Conservation (phyloP, 202 grass and related monocot genomes). For the Bolboschoenoplectus hybrid region DNA sequence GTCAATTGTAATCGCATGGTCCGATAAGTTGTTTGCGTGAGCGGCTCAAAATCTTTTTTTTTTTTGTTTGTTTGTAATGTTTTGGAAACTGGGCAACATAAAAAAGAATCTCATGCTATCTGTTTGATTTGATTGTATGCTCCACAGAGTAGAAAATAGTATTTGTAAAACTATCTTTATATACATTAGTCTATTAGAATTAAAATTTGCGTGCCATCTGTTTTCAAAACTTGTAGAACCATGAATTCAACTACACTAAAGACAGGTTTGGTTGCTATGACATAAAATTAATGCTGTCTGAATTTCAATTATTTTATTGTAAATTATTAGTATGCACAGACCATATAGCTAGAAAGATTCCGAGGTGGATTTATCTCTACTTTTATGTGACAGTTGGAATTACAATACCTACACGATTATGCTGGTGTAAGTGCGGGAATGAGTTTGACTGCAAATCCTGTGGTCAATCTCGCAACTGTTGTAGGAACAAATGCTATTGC, state of each 20-base stretch:
- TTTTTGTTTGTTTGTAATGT: not conserved
- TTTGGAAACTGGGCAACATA: not conserved
- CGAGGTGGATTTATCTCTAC: not conserved
- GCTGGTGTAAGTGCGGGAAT: conserved; percentile 62
- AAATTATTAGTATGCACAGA: not conserved
- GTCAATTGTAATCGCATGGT: not conserved
- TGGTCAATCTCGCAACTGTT: conserved; percentile 61
- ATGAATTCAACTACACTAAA: not conserved
- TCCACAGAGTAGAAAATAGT: not conserved
- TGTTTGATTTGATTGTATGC: not conserved
- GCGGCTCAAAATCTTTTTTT: no score
- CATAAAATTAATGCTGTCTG: not conserved
- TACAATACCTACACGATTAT: conserved; percentile 78
- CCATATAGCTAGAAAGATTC: not conserved
- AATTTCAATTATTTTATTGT: not conserved
- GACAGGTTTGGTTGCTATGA: not conserved
- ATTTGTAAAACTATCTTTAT: not conserved
- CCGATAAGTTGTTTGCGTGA: not conserved
- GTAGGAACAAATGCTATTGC: conserved; percentile 61
- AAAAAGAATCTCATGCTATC: not conserved
- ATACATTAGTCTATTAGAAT: not conserved
- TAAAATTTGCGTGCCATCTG: not conserved
- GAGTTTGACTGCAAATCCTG: conserved; percentile 70
- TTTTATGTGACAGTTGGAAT: conserved; percentile 58
- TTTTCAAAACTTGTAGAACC: not conserved